A percentile compares a stretch with the other conserved stretches of the same genome.
phyloP scores from a whole-genome alignment of 2,329 filamentous ascomycete genomes.

The Magnaporthiopsis poae region DNA sequence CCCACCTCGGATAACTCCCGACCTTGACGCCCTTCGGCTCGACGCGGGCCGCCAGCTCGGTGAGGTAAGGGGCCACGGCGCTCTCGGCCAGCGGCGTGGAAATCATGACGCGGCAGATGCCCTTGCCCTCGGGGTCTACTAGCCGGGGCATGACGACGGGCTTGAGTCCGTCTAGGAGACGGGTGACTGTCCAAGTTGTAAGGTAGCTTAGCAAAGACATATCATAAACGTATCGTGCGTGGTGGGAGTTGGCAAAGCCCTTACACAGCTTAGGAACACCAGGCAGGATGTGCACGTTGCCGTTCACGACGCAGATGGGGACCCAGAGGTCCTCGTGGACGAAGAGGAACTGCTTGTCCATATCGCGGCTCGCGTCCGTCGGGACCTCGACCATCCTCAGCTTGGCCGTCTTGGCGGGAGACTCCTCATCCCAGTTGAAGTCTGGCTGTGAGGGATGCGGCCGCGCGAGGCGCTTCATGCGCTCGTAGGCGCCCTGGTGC shows the following conservation, averaged over 20 bases:
- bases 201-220: too few relatives aligned
- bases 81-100: slow-evolving; percentile 85
- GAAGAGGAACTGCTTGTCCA: slow-evolving; percentile 68
- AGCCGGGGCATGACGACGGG: slow-evolving; percentile 60
- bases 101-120: slow-evolving; percentile 68
- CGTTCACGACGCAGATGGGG: slow-evolving; percentile 77
- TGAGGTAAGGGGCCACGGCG: slow-evolving; percentile 71
- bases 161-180: slow-evolving; percentile 67
- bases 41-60: slow-evolving; percentile 64
- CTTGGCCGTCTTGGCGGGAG: slow-evolving; percentile 67
- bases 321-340: slow-evolving; percentile 79
- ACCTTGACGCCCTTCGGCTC: slow-evolving; percentile 76
- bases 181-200: slow-evolving; percentile 45
- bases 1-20: slow-evolving; percentile 90
- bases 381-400: slow-evolving; percentile 86
- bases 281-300: slow-evolving; percentile 85
- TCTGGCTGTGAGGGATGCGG: slow-evolving; percentile 61
- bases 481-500: slow-evolving; percentile 64
- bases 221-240: too few relatives aligned
- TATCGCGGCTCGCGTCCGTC: slow-evolving; percentile 54
- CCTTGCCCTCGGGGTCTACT: slow-evolving; percentile 69
- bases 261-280: slow-evolving; percentile 73
- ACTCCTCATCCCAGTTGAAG: slow-evolving; percentile 78
- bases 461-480: slow-evolving; percentile 75
- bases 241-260: slow-evolving; percentile 13